phyloP scores from a whole-genome alignment of 2,329 filamentous ascomycete species.

The Epichloe festucae region DNA sequence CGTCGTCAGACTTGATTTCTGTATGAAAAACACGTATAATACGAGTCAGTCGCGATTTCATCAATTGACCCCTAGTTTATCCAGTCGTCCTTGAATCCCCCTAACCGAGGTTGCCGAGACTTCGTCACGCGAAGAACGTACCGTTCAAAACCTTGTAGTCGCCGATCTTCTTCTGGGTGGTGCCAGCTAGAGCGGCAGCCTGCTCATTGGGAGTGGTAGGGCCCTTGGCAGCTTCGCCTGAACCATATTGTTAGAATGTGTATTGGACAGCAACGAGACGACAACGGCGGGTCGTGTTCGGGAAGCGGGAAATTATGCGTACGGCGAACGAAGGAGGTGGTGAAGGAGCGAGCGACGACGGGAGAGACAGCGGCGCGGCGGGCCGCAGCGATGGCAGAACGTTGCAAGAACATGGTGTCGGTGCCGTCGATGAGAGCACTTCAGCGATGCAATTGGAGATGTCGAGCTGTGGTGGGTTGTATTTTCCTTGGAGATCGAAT shows the following conservation, averaged over 20 bases:
- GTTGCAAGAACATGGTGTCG: constrained; percentile 49
- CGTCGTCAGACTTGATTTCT: constrained; percentile 76
- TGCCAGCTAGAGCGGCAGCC: constrained; percentile 22
- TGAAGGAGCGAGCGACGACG: constrained; percentile 44
- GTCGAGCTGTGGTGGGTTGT: constrained; percentile 6
- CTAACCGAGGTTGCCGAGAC: constrained; percentile 12
- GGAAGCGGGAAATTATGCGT: constrained; percentile 17
- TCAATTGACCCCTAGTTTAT: not conserved
- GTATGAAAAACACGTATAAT: constrained; percentile 9
- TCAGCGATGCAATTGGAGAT: constrained; percentile 4
- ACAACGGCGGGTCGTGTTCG: constrained; percentile 10
- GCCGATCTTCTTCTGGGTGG: constrained; percentile 33
- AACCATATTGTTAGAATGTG: constrained; percentile 1
- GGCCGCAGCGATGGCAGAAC: constrained; percentile 46
- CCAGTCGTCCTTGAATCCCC: not conserved
- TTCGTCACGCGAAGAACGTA: constrained; percentile 21
- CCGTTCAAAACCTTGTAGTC: constrained; percentile 33
- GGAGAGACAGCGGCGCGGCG: constrained; percentile 44
- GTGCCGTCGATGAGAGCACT: constrained; percentile 6
- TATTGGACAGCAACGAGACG: constrained; percentile 3
- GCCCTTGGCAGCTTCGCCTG: constrained; percentile 26
- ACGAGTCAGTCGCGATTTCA: constrained; percentile 8
- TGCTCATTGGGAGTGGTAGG: constrained; percentile 22
- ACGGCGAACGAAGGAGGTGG: constrained; percentile 49
- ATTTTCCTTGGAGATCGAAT: constrained; percentile 2